Evolutionary conservation across 305 asterid genomes (phyloP).

Genomic region (Rubia tinctorum): DNA sequence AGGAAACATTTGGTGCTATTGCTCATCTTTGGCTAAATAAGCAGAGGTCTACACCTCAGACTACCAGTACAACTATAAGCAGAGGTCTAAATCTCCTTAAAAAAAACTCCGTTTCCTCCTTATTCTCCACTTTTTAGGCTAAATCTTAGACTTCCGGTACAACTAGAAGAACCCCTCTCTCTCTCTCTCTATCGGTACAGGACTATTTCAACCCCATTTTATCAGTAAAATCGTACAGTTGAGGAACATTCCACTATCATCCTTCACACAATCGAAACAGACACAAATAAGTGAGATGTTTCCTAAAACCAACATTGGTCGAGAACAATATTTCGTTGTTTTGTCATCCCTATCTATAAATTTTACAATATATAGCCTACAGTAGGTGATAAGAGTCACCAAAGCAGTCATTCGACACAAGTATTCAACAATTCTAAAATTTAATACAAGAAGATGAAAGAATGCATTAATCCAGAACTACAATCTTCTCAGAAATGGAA

Average conservation of each 20-base stretch:
- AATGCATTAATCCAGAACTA: not conserved
- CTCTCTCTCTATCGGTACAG: constrained; percentile 29
- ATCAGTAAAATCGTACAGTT: not conserved
- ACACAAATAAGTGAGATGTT: constrained; percentile 5
- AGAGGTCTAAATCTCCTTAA: constrained; percentile 26
- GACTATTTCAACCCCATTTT: not conserved
- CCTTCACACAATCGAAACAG: constrained; percentile 1
- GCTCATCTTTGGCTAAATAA: constrained; percentile 52
- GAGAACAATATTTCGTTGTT: not conserved
- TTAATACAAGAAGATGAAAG: not conserved
- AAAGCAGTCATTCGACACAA: not conserved
- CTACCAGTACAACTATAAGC: no score
- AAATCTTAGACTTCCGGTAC: constrained; percentile 29
- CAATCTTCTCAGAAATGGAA: no score
- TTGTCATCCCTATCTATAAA: not conserved
- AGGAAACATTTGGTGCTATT: constrained; percentile 17
- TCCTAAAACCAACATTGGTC: not conserved
- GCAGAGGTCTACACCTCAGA: no score
- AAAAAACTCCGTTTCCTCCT: constrained; percentile 22
- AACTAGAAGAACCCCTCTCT: constrained; percentile 18
- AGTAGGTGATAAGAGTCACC: not conserved
- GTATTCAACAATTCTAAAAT: not conserved
- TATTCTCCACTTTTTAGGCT: constrained; percentile 37
- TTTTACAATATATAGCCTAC: not conserved
- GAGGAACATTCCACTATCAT: constrained; percentile 1